Conservation (phyloP, 2,329 filamentous ascomycete genomes). For the Ceratocystis papillata region DNA sequence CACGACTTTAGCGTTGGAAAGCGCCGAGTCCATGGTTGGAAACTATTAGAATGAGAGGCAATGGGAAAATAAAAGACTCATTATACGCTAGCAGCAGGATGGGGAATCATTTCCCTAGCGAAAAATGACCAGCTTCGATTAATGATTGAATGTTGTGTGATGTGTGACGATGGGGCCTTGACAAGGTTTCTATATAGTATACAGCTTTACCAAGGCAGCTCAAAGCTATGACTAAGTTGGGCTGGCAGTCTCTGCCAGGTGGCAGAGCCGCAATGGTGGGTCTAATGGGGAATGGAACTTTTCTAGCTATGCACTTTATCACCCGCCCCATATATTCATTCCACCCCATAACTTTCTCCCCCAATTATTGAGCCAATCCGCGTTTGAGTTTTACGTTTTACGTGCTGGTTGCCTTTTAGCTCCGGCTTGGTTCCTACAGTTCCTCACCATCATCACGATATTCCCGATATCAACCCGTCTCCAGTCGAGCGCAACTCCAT, state of each 20-base stretch:
- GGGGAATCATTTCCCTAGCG: background rate
- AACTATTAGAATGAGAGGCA: conserved; percentile 18
- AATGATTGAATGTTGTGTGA: background rate
- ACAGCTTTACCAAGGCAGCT: background rate
- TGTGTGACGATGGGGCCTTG: background rate
- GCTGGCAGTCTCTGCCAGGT: conserved; percentile 4
- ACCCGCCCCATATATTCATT: background rate
- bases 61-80: background rate
- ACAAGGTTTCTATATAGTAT: background rate
- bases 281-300: background rate
- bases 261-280: background rate
- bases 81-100: background rate
- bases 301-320: background rate
- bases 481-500: background rate
- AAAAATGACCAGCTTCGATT: background rate
- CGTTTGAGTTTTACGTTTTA: background rate
- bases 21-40: conserved; percentile 34
- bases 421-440: background rate
- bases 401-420: conserved; percentile 7
- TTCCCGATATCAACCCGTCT: background rate
- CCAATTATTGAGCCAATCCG: conserved; percentile 2
- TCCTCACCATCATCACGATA: conserved; percentile 2
- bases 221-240: background rate
- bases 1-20: conserved; percentile 58
- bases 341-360: background rate